Conservation (phyloP, 1,139 yeast species). For the Debaryomycetaceae sp. region DNA sequence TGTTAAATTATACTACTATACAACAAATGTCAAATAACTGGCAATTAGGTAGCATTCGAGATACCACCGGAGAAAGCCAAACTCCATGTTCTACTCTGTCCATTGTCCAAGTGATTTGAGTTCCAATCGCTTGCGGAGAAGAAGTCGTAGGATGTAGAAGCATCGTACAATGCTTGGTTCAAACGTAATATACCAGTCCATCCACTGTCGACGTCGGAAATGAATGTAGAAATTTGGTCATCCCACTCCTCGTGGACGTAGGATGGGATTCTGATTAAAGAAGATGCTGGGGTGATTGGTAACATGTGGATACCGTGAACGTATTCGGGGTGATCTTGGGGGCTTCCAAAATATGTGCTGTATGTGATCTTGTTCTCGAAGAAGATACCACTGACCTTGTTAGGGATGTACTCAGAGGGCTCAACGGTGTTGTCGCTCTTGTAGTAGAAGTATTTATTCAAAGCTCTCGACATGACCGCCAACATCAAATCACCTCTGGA, state of each 20-base stretch:
- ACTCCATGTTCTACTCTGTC: conserved; percentile 90
- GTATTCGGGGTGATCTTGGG: conserved; percentile 60
- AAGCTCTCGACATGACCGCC: conserved; percentile 57
- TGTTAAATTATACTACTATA: background rate
- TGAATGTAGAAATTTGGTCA: conserved; percentile 45
- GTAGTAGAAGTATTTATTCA: conserved; percentile 62
- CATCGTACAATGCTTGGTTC: conserved; percentile 75
- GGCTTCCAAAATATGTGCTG: conserved; percentile 55
- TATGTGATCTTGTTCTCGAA: conserved; percentile 89
- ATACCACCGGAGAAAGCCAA: conserved; percentile 69
- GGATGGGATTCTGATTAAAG: conserved; percentile 63
- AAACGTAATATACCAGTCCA: conserved; percentile 86
- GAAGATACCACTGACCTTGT: conserved; percentile 72
- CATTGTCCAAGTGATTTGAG: conserved; percentile 65
- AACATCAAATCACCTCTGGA: conserved; percentile 76
- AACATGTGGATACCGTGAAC: conserved; percentile 96
- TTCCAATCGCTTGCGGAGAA: conserved; percentile 53
- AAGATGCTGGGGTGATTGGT: conserved; percentile 79
- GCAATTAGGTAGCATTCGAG: conserved; percentile 6
- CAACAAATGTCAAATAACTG: background rate
- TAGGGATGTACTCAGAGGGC: conserved; percentile 54
- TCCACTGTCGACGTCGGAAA: conserved; percentile 60
- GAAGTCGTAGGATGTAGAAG: conserved; percentile 61
- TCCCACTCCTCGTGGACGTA: conserved; percentile 85
- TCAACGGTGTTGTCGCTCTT: conserved; percentile 54